Percentiles rank a stretch among this genome's conserved stretches.
Evolutionary conservation across 2,329 filamentous ascomycete species (phyloP).

Genomic region (Microsporum ferrugineum): DNA sequence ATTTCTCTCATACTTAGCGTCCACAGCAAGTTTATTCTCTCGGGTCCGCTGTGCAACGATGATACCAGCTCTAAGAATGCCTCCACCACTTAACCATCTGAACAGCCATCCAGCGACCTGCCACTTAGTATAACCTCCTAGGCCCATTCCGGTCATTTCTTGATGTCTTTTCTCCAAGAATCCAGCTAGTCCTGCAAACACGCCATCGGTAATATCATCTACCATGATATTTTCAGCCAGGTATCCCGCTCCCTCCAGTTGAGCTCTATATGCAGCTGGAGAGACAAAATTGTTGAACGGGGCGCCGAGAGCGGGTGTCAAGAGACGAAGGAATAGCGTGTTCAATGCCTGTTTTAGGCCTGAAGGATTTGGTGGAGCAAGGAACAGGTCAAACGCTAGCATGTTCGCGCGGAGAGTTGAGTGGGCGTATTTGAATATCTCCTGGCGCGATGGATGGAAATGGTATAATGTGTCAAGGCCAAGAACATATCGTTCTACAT

Average conservation of each 20-base stretch:
- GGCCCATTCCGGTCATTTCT: slow-evolving; percentile 26
- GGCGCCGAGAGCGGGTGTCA: slow-evolving; percentile 40
- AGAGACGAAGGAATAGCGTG: slow-evolving; percentile 27
- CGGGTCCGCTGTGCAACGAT: slow-evolving; percentile 8
- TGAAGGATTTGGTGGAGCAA: slow-evolving; percentile 16
- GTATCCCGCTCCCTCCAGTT: slow-evolving; percentile 42
- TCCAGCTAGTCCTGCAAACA: slow-evolving; percentile 40
- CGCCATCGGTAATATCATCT: slow-evolving; percentile 42
- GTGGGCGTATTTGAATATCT: slow-evolving; percentile 36
- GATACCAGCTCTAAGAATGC: slow-evolving; percentile 13
- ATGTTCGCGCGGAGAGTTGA: slow-evolving; percentile 37
- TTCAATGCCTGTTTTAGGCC: slow-evolving; percentile 17
- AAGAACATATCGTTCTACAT: slow-evolving; percentile 28
- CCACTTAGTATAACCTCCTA: slow-evolving; percentile 19
- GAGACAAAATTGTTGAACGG: slow-evolving; percentile 42
- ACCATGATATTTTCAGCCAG: slow-evolving; percentile 32
- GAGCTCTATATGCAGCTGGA: slow-evolving; percentile 33
- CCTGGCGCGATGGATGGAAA: slow-evolving; percentile 42
- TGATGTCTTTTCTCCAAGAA: slow-evolving; percentile 34
- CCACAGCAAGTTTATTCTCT: not conserved
- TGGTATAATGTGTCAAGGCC: slow-evolving; percentile 49
- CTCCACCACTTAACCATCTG: slow-evolving; percentile 11
- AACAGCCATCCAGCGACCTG: slow-evolving; percentile 14
- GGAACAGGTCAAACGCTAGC: slow-evolving; percentile 47
- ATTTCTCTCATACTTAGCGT: not conserved